Base-by-base conservation (phyloP, 2,329 filamentous ascomycete species). In the Microcera coccophila region DNA sequence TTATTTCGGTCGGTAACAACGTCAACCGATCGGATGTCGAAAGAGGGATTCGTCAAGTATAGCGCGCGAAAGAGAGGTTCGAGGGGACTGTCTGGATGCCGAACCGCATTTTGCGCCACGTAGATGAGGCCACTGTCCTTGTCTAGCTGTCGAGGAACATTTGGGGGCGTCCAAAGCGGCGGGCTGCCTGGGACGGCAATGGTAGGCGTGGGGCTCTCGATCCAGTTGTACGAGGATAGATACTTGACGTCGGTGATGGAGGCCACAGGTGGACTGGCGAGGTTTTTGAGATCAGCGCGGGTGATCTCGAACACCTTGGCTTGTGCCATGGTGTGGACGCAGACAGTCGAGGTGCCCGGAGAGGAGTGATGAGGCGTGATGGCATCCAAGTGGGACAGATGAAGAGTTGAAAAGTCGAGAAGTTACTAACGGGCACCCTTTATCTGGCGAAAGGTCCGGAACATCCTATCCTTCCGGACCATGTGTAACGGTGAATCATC, bases 1-100 rank as follows among this genome's bases (percentile, higher is more conserved):
- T 70, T 74, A 54, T 72, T 73, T 21, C 70, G 58, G 48, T 75
- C 72, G 3, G 65, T 70, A 16, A 76, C 59, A 10, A 76, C 42
- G 48, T 74, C 66, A 36, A 69, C 47, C 0, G 52, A 31, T 18
- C 49, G 20, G 14, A 74, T 54, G 39, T 73, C 60, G 36, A 70
- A 70, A 0, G 57, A 55, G 10, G 71, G 68, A 17, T 70, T 35
- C 5, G 52, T 50, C 20, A 60, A 50, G 45, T 64, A 69, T 4
- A 75, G 44, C 1, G 71, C 61, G 29, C 70, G 69, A 42, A 75
- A 75, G 0, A 75, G 58, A 0, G 71, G 69, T 46, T 75, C 71
- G 4, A 76, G 55, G 0, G 72, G 72, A 37, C 60, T 66, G 0
- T 61, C 52, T 1, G 70, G 69, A 41, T 68, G 60, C 28, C 69